Percentiles rank a stretch among this genome's conserved stretches.
These are phyloP conservation scores for Mucor circinelloides DNA, from an alignment of 371 early-diverging fungal genomes.

Conservation along the genomic window DNA sequence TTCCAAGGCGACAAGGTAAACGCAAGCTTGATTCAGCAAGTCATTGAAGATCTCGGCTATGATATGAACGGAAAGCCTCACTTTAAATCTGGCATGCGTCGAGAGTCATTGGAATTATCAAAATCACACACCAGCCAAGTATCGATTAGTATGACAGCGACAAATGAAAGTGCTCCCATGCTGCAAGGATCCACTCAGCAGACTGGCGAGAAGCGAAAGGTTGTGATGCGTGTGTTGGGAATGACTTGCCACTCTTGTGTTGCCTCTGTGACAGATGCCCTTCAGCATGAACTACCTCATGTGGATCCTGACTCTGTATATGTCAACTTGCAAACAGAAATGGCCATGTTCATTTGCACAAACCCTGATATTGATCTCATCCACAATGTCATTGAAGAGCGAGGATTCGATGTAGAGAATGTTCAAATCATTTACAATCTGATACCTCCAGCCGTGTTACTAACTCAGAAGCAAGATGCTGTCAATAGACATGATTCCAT, in stretches of 20 bases:
- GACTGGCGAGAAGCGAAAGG: constrained; percentile 24
- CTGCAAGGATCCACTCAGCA: neutral
- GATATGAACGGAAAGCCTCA: constrained; percentile 46
- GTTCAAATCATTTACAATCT: constrained; percentile 51
- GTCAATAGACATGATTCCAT: constrained; percentile 14
- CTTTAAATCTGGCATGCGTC: constrained; percentile 4
- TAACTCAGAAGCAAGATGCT: neutral
- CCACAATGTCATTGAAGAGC: constrained; percentile 31
- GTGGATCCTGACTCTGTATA: constrained; percentile 37
- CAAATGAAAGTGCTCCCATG: neutral
- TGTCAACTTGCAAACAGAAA: constrained; percentile 47
- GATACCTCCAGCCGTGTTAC: constrained; percentile 31
- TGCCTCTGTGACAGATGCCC: constrained; percentile 34
- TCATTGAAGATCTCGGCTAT: constrained; percentile 68
- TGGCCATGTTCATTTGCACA: constrained; percentile 47
- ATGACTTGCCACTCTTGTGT: constrained; percentile 92
- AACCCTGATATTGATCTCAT: constrained; percentile 30
- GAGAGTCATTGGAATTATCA: neutral
- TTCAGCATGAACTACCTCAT: constrained; percentile 28
- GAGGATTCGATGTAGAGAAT: constrained; percentile 46
- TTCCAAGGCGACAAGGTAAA: constrained; percentile 30
- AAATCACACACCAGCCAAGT: neutral
- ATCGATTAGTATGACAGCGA: neutral
- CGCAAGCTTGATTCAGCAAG: constrained; percentile 34
- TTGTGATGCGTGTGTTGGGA: constrained; percentile 61